Evolutionary conservation across 2,329 filamentous ascomycete genomes (phyloP).

Genomic region (Trichophyton verrucosum): DNA sequence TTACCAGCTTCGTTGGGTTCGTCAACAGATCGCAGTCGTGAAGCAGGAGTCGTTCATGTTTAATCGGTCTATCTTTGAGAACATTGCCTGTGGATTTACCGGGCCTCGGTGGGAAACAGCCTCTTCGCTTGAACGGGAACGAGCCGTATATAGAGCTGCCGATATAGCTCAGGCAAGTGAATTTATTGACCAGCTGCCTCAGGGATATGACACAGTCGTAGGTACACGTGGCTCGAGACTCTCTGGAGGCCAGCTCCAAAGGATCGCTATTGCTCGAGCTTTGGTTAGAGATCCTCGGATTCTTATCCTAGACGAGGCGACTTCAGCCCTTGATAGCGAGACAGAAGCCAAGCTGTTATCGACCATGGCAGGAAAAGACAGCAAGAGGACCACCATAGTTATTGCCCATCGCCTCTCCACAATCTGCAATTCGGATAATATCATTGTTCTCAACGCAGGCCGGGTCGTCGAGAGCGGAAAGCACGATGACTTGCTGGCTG

Average conservation of each 20-base stretch:
- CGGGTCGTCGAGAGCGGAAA: conserved; percentile 18
- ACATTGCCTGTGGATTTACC: conserved; percentile 50
- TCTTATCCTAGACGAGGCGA: conserved; percentile 36
- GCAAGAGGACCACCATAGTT: conserved; percentile 16
- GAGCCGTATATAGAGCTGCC: conserved; percentile 30
- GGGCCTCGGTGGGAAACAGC: conserved; percentile 40
- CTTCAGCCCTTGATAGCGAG: conserved; percentile 18
- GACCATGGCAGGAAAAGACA: conserved; percentile 14
- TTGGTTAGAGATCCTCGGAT: conserved; percentile 73
- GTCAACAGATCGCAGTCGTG: conserved; percentile 72
- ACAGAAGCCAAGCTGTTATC: conserved; percentile 18
- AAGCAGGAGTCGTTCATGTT: conserved; percentile 80
- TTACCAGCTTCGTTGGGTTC: conserved; percentile 23
- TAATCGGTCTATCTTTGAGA: conserved; percentile 66
- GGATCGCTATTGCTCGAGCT: conserved; percentile 73
- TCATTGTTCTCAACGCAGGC: conserved; percentile 20
- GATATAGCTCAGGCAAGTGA: conserved; percentile 46
- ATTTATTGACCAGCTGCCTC: conserved; percentile 44
- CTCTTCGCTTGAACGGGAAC: conserved; percentile 38
- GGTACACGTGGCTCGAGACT: conserved; percentile 43
- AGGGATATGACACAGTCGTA: conserved; percentile 39
- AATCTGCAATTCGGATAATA: conserved; percentile 20
- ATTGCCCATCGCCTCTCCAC: conserved; percentile 22
- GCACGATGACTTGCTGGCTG: conserved; percentile 17
- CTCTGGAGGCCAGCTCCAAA: conserved; percentile 26